phyloP scores from a whole-genome alignment of 2,329 filamentous ascomycete genomes.

The Colletotrichum magnum region DNA sequence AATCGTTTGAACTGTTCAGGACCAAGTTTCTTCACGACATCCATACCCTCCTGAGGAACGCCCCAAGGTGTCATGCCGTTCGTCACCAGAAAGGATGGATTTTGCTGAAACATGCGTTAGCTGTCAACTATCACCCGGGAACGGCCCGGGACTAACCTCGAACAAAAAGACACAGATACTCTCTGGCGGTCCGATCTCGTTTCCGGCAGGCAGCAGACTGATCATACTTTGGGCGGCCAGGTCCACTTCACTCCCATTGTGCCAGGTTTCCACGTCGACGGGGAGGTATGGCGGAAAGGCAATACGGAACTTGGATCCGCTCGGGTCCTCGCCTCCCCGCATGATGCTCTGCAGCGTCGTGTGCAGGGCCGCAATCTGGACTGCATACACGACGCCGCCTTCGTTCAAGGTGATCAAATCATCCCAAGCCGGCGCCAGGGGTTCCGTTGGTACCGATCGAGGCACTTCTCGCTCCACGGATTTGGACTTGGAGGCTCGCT shows the following conservation, averaged over 20 bases:
- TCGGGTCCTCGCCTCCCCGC: constrained; percentile 44
- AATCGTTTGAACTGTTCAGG: constrained; percentile 64
- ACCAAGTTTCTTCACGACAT: constrained; percentile 57
- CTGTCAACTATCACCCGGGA: not conserved
- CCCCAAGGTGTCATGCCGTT: constrained; percentile 54
- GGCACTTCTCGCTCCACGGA: constrained; percentile 45
- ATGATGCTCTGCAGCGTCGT: constrained; percentile 56
- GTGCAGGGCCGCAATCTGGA: constrained; percentile 62
- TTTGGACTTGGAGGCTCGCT: constrained; percentile 48
- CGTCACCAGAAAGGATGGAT: constrained; percentile 54
- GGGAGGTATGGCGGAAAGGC: constrained; percentile 57
- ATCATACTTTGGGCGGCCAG: constrained; percentile 61
- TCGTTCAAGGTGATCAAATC: constrained; percentile 59
- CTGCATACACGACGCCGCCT: constrained; percentile 52
- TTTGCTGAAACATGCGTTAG: constrained; percentile 55
- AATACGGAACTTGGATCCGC: constrained; percentile 51
- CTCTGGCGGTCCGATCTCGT: constrained; percentile 50
- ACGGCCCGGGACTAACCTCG: constrained; percentile 57
- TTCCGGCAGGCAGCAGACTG: constrained; percentile 52
- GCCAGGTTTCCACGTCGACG: constrained; percentile 54
- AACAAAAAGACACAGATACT: constrained; percentile 67
- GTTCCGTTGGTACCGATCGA: constrained; percentile 53
- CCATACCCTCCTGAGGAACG: constrained; percentile 51
- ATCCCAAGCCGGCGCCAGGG: constrained; percentile 66
- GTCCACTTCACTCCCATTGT: constrained; percentile 54